Evolutionary conservation across 2,329 filamentous ascomycete genomes (phyloP), one percentile per base, ranked within the genome.

Genomic region (Nakataea oryzae): DNA sequence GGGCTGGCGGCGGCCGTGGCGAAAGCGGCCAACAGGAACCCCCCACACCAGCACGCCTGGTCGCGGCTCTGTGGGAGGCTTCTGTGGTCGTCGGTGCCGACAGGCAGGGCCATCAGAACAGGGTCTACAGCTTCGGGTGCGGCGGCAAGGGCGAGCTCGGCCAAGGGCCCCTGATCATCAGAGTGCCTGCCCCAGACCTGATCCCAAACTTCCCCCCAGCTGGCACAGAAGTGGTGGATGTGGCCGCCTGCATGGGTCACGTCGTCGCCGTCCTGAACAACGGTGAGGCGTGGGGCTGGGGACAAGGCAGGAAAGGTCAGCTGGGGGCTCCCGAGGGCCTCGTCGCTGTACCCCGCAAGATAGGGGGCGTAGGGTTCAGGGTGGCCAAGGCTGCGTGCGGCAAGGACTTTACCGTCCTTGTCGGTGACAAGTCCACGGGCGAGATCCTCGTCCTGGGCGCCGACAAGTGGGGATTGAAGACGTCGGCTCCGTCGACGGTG

Each of bases 211-310:
- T 95, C 65, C 89, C 88, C 1, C 88, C 88, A 0, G 11, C 66
- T 0, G 83, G 75, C 0, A 80, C 81, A 0, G 74, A 78, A n/a
- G 72, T 96, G 4, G 74, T 83, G 1, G 82, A 88, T 63, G 70
- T 97, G 29, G 78, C 87, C 2, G 88, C 90, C 13, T 86, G 89
- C 34, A 89, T 96, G 79, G 86, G 85, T 27, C 95, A 99, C 70
- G 85, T 86, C 0, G 83, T 96, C 21, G 85, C 78, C 1, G 82
- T 97, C 0, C 74, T 96, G 3, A 82, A 82, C 56, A 88, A 89
- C 70, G 93, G 93, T 0, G 81, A 89, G 21, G 86, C 87, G 1
- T 96, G 89, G 71, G 93, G 91, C 2, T 97, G 93, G 93, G 95
- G 95, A 0, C 90, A 86, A 68, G 88, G 89, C 17, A 83, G 91